Evolutionary conservation across 164 flowering plant genomes (phyloP).

Genomic region (Sextonia rubra): DNA sequence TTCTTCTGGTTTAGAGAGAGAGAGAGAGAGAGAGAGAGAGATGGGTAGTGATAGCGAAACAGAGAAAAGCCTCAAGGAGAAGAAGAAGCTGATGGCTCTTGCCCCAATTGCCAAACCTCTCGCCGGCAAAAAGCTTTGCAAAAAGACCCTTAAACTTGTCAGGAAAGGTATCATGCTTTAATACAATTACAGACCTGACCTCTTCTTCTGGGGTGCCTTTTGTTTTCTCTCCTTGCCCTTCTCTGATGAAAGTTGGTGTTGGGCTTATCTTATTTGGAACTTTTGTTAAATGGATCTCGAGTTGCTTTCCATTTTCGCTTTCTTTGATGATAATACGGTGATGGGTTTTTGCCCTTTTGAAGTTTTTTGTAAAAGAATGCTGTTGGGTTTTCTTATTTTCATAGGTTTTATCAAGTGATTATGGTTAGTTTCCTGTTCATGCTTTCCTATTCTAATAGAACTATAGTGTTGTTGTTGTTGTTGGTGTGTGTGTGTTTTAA

Average conservation of each 20-base stretch:
- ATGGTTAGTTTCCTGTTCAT: background rate
- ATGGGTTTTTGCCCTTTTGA: background rate
- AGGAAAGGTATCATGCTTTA: constrained; percentile 48
- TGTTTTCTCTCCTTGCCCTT: background rate
- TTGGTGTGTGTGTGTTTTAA: too few relatives aligned
- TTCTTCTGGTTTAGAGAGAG: background rate
- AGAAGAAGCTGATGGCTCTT: constrained; percentile 50
- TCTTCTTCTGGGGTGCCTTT: background rate
- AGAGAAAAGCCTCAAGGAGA: constrained; percentile 67
- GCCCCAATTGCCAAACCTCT: constrained; percentile 93
- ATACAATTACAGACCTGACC: background rate
- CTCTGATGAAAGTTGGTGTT: background rate
- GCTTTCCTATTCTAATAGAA: background rate
- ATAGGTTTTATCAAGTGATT: background rate
- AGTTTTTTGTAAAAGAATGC: background rate
- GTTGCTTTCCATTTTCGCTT: background rate
- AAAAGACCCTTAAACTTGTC: constrained; percentile 77
- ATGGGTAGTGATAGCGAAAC: constrained; percentile 79
- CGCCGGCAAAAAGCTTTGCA: constrained; percentile 84
- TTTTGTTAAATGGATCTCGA: background rate
- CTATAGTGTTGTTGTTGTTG: too few relatives aligned
- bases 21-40: constrained; percentile 15
- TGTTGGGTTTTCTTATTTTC: constrained; percentile 1
- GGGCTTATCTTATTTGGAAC: background rate
- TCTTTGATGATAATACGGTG: background rate